These are phyloP conservation scores for Parachlorella kessleri DNA, from an alignment of 139 green algal species.

Conservation along the genomic window DNA sequence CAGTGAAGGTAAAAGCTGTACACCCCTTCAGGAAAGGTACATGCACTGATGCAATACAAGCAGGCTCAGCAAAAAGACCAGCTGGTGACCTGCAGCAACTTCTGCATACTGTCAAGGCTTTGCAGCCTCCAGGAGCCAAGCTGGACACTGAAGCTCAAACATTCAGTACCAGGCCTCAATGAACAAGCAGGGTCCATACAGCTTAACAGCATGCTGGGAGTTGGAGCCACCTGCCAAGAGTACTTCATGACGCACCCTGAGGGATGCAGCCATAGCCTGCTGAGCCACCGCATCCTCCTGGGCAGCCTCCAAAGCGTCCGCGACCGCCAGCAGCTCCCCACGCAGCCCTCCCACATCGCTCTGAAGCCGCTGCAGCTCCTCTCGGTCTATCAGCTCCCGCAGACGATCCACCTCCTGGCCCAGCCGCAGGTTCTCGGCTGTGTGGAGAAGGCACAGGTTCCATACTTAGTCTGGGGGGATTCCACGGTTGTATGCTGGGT, in stretches of 20 bases:
- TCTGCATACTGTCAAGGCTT: no score
- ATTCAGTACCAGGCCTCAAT: neutral
- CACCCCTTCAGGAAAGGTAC: no score
- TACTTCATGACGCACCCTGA: neutral
- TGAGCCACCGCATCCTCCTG: neutral
- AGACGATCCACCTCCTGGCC: constrained; percentile 34
- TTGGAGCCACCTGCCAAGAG: neutral
- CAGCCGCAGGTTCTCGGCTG: constrained; percentile 52
- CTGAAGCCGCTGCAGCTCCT: constrained; percentile 29
- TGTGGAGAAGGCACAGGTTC: no score
- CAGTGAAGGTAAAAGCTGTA: no score
- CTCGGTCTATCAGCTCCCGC: constrained; percentile 5
- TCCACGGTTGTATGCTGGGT: no score
- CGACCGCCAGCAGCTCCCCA: constrained; percentile 36
- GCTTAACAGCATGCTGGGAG: no score
- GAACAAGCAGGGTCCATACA: neutral
- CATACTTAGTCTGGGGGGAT: no score
- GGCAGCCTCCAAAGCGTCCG: constrained; percentile 7
- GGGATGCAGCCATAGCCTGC: neutral
- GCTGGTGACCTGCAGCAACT: no score
- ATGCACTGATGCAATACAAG: no score
- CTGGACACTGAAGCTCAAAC: neutral
- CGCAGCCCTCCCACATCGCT: constrained; percentile 32
- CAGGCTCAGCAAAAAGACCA: no score
- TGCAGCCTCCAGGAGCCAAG: no score